These are phyloP conservation scores for Sporothrix euskadiensis DNA, from an alignment of 2,329 filamentous ascomycete species.

Conservation along the genomic window DNA sequence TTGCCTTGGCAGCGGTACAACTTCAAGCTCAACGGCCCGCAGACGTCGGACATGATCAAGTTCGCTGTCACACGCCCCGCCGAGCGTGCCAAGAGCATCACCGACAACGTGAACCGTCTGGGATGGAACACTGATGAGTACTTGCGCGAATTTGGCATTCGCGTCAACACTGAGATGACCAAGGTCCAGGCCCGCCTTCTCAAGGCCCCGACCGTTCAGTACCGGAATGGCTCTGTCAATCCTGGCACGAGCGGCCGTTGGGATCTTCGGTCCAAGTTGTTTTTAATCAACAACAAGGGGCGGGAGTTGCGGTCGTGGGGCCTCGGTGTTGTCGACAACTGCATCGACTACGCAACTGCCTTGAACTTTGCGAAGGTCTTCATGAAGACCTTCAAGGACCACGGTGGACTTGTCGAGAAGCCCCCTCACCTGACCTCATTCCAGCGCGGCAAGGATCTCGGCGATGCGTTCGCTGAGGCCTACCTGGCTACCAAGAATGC, in stretches of 20 bases:
- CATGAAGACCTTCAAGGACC: constrained; percentile 48
- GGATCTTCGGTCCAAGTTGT: constrained; percentile 82
- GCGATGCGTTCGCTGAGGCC: constrained; percentile 55
- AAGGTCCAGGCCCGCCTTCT: constrained; percentile 70
- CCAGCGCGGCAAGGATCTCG: constrained; percentile 31
- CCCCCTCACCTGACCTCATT: constrained; percentile 40
- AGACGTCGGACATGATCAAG: constrained; percentile 88
- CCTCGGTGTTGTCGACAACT: constrained; percentile 64
- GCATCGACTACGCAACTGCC: constrained; percentile 55
- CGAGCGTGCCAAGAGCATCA: constrained; percentile 67
- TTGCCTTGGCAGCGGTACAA: constrained; percentile 60
- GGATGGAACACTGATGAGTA: constrained; percentile 69
- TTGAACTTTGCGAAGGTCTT: constrained; percentile 57
- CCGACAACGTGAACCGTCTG: constrained; percentile 65
- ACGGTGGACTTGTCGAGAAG: constrained; percentile 51
- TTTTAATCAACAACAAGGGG: constrained; percentile 62
- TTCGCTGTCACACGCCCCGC: constrained; percentile 79
- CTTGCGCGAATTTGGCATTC: constrained; percentile 71
- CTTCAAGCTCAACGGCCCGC: constrained; percentile 59
- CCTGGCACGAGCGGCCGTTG: constrained; percentile 74
- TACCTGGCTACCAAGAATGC: constrained; percentile 57
- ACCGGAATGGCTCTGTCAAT: constrained; percentile 57
- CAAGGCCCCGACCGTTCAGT: constrained; percentile 69
- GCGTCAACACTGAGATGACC: constrained; percentile 65
- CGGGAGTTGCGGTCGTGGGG: constrained; percentile 70